Evolutionary conservation across 176 grass and related monocot species (phyloP).

Genomic region (Avena insularis): DNA sequence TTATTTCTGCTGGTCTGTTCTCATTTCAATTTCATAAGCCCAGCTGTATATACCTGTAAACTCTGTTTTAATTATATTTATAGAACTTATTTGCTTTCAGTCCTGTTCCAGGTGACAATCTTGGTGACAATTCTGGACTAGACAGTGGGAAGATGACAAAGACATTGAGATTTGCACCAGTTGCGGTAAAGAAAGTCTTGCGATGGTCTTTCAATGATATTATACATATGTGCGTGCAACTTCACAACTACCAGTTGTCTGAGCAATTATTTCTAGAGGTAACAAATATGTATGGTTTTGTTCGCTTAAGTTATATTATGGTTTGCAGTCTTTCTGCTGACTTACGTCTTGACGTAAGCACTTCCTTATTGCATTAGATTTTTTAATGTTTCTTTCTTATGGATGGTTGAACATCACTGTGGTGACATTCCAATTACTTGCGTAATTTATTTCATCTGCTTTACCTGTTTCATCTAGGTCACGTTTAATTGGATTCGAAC

Average conservation of each 20-base stretch:
- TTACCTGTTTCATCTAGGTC: background rate
- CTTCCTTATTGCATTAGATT: conserved; percentile 12
- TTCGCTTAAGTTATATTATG: conserved; percentile 11
- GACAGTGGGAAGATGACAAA: conserved; percentile 43
- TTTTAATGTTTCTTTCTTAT: conserved; percentile 30
- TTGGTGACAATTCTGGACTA: conserved; percentile 40
- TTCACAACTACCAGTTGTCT: conserved; percentile 58
- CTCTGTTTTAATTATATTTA: conserved; percentile 17
- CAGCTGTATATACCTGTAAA: background rate
- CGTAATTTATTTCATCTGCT: conserved; percentile 26
- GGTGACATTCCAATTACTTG: background rate
- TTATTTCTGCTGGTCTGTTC: conserved; percentile 40
- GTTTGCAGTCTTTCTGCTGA: conserved; percentile 22
- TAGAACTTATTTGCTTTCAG: conserved; percentile 51
- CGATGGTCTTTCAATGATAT: conserved; percentile 89
- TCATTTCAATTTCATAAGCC: conserved; percentile 33
- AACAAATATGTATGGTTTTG: conserved; percentile 24
- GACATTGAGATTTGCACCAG: conserved; percentile 37
- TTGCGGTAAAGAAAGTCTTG: conserved; percentile 53
- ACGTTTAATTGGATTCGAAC: background rate
- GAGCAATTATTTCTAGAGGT: conserved; percentile 89
- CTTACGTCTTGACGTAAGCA: background rate
- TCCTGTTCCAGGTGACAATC: conserved; percentile 47
- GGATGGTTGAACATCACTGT: conserved; percentile 17
- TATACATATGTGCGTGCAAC: conserved; percentile 60